Evolutionary conservation across 768 basidiomycete genomes (phyloP).

Genomic region (Phanerochaete carnosa): DNA sequence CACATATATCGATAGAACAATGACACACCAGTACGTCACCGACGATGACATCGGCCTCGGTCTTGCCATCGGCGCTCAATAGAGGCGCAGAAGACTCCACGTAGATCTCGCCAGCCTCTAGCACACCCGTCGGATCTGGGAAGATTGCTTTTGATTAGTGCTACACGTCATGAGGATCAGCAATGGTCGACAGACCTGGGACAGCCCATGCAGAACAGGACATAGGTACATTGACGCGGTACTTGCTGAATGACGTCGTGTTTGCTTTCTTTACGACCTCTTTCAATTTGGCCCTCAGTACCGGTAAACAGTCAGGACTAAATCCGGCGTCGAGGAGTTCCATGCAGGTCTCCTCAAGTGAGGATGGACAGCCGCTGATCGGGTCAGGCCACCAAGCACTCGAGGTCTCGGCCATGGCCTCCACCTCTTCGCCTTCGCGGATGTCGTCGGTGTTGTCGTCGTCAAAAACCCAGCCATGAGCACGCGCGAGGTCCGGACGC

Average conservation of each 20-base stretch:
- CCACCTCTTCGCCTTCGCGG: not conserved
- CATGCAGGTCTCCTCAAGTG: constrained; percentile 60
- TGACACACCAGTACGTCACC: constrained; percentile 54
- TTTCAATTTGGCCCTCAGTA: constrained; percentile 53
- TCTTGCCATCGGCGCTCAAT: not conserved
- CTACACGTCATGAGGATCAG: not conserved
- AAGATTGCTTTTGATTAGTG: too few species aligned
- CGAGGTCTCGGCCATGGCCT: constrained; percentile 35
- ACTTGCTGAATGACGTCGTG: constrained; percentile 38
- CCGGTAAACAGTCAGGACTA: constrained; percentile 41
- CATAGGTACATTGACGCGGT: constrained; percentile 50
- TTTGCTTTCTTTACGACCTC: constrained; percentile 45
- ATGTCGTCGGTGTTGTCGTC: constrained; percentile 21
- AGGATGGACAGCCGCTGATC: constrained; percentile 55
- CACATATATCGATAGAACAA: not conserved
- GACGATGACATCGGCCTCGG: constrained; percentile 34
- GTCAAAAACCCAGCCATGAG: constrained; percentile 18
- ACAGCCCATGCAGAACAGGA: constrained; percentile 61
- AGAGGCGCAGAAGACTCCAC: constrained; percentile 42
- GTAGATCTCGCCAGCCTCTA: constrained; percentile 55
- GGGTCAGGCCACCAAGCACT: constrained; percentile 70
- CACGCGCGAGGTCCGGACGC: constrained; percentile 24
- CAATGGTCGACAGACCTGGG: constrained; percentile 37
- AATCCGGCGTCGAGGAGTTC: constrained; percentile 59
- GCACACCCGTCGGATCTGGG: constrained; percentile 49